Conservation (phyloP, 2,329 filamentous ascomycete genomes). For the Phoma sp. region DNA sequence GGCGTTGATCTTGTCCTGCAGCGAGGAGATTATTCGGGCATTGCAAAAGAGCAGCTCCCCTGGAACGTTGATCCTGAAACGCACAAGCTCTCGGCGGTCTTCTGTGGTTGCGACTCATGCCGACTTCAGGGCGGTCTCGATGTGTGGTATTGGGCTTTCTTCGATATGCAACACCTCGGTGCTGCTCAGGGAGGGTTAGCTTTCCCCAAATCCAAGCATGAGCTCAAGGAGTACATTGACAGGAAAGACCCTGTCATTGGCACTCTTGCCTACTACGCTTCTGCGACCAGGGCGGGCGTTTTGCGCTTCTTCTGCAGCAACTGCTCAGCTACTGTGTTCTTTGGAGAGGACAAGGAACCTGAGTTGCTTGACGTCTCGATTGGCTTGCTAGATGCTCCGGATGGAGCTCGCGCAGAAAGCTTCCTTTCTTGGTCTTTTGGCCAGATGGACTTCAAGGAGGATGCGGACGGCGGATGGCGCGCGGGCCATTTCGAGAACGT, state of each 20-base stretch:
- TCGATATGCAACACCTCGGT: constrained; percentile 49
- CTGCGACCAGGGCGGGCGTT: constrained; percentile 49
- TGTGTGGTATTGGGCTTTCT: constrained; percentile 56
- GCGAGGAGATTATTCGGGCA: constrained; percentile 36
- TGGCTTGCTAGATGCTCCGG: constrained; percentile 52
- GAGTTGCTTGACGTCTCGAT: constrained; percentile 54
- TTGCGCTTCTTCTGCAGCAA: constrained; percentile 57
- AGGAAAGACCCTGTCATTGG: constrained; percentile 49
- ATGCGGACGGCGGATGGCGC: constrained; percentile 53
- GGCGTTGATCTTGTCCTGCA: constrained; percentile 54
- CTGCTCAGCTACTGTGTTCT: constrained; percentile 58
- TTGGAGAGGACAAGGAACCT: constrained; percentile 48
- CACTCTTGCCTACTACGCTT: constrained; percentile 53
- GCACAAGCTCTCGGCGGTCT: constrained; percentile 48
- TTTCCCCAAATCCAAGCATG: constrained; percentile 40
- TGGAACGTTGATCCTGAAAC: constrained; percentile 54
- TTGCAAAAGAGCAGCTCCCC: constrained; percentile 43
- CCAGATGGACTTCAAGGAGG: constrained; percentile 26
- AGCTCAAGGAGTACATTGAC: constrained; percentile 48
- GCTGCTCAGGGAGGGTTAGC: constrained; percentile 26
- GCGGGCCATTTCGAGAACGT: constrained; percentile 41
- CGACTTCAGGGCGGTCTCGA: constrained; percentile 52
- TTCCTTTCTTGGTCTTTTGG: constrained; percentile 53
- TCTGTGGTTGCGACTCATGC: constrained; percentile 59
- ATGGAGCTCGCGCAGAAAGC: constrained; percentile 56